Conservation (phyloP, 805 yeast genomes). For the Candida awuae region DNA sequence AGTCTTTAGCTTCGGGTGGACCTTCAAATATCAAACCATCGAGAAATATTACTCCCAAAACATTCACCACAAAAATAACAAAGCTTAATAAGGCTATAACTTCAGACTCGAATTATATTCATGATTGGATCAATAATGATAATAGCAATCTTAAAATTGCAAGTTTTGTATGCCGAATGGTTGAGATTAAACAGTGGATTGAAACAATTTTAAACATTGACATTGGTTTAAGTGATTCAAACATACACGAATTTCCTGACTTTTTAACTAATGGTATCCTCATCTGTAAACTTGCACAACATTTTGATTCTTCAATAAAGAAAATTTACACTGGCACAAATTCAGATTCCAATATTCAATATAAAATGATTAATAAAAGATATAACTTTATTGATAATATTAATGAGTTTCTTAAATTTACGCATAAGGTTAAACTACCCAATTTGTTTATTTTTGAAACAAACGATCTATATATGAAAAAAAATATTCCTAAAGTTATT, state of each 20-base stretch:
- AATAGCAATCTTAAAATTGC: slow-evolving; percentile 26
- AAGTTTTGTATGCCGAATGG: slow-evolving; percentile 46
- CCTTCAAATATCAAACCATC: background rate
- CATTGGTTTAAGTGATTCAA: slow-evolving; percentile 28
- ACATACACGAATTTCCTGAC: slow-evolving; percentile 45
- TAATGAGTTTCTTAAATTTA: slow-evolving; percentile 66
- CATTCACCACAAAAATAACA: slow-evolving; percentile 7
- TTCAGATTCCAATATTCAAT: slow-evolving; percentile 14
- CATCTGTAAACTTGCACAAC: slow-evolving; percentile 69
- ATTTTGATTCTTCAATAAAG: slow-evolving; percentile 58
- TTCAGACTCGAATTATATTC: slow-evolving; percentile 8
- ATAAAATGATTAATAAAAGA: slow-evolving; percentile 41
- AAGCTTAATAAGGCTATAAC: slow-evolving; percentile 3
- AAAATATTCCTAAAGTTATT: slow-evolving; percentile 87
- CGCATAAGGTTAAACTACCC: slow-evolving; percentile 69
- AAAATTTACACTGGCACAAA: slow-evolving; percentile 44
- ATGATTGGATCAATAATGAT: slow-evolving; percentile 25
- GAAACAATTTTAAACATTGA: slow-evolving; percentile 26
- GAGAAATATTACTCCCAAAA: background rate
- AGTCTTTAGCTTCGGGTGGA: background rate
- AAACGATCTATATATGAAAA: slow-evolving; percentile 87
- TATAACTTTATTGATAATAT: slow-evolving; percentile 92
- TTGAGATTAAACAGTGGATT: slow-evolving; percentile 45
- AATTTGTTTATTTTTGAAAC: slow-evolving; percentile 84
- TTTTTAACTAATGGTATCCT: slow-evolving; percentile 77